These are phyloP conservation scores for Clarireedia hainanense DNA, from an alignment of 2,329 filamentous ascomycete species.

Conservation along the genomic window DNA sequence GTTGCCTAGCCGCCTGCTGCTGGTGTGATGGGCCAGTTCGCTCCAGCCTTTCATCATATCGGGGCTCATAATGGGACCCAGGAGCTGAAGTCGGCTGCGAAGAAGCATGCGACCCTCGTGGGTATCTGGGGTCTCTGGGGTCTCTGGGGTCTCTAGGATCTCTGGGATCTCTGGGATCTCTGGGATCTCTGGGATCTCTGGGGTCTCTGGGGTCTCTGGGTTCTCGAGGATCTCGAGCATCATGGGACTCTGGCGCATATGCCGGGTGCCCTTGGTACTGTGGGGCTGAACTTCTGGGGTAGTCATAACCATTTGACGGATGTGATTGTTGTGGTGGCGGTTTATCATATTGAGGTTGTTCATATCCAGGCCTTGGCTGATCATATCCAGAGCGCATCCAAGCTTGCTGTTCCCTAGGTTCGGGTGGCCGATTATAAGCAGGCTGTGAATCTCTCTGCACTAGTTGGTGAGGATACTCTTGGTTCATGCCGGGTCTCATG, in stretches of 20 bases:
- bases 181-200: too few species aligned
- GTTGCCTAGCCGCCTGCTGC: conserved; percentile 28
- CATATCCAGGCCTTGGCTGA: conserved; percentile 10
- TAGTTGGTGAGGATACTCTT: conserved; percentile 23
- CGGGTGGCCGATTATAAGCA: conserved; percentile 21
- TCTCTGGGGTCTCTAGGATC: too few species aligned
- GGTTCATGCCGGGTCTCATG: conserved; percentile 9
- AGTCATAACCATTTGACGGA: conserved; percentile 21
- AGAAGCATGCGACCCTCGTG: conserved; percentile 31
- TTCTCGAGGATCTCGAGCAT: conserved; percentile 2
- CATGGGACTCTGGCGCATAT: conserved; percentile 19
- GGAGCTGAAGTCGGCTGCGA: conserved; percentile 26
- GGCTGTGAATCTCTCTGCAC: conserved; percentile 19
- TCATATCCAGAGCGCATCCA: conserved; percentile 27
- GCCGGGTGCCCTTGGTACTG: conserved; percentile 21
- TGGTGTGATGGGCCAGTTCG: conserved; percentile 30
- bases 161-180: background rate
- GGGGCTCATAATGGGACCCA: conserved; percentile 28
- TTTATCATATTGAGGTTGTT: conserved; percentile 12
- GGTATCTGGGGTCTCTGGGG: conserved; percentile 10
- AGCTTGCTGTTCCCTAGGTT: conserved; percentile 22
- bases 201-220: conserved; percentile 12
- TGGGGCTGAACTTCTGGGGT: conserved; percentile 19
- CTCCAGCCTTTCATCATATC: conserved; percentile 26
- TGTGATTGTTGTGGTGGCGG: conserved; percentile 10